Conservation (phyloP, 768 basidiomycete species). For the Tricholoma hemisulphureum region DNA sequence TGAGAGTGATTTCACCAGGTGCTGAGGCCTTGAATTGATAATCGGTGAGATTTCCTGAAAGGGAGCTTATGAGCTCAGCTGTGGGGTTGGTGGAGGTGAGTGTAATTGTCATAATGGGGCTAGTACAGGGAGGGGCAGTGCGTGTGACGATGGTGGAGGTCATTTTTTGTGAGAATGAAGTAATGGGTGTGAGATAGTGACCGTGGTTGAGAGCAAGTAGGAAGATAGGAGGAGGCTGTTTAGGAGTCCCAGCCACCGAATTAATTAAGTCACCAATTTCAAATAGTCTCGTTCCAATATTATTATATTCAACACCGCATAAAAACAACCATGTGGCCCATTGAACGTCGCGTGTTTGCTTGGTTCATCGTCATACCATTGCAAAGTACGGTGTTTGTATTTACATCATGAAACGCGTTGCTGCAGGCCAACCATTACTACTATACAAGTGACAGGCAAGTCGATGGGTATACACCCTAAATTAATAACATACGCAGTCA, state of each 20-base stretch:
- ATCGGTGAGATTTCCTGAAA: not conserved
- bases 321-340: no score
- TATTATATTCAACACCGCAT: no score
- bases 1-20: conserved; percentile 4
- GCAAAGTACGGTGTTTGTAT: no score
- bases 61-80: conserved; percentile 3
- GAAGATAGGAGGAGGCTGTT: not conserved
- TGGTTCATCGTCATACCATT: no score
- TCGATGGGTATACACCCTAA: not conserved
- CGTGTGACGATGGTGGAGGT: not conserved
- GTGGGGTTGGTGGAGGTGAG: conserved; percentile 2
- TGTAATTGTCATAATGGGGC: conserved; percentile 3
- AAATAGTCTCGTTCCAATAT: no score
- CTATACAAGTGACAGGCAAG: no score
- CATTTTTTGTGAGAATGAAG: conserved; percentile 3
- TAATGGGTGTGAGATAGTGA: not conserved
- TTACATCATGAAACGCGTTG: no score
- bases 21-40: not conserved
- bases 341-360: no score
- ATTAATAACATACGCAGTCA: not conserved
- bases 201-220: not conserved
- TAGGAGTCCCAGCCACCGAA: no score
- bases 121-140: not conserved
- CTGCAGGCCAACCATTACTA: not conserved
- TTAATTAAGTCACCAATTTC: no score